Evolutionary conservation across 1,139 yeast genomes (phyloP).

Genomic region (Kurtzmaniella quercitrusa): DNA sequence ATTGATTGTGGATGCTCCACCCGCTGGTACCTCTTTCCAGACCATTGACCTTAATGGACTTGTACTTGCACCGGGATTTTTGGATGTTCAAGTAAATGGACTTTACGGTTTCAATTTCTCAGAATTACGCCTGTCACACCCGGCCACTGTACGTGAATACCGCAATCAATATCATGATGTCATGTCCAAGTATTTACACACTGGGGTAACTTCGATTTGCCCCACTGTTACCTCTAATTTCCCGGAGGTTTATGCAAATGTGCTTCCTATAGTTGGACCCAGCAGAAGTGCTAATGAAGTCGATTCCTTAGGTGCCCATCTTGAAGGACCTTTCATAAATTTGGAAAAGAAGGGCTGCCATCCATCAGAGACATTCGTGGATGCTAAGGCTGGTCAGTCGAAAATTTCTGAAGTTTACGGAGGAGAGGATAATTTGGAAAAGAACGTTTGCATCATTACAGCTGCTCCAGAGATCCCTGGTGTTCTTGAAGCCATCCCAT

Average conservation of each 20-base stretch:
- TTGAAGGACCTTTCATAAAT: conserved; percentile 62
- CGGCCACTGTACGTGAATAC: conserved; percentile 30
- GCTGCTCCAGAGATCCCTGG: conserved; percentile 64
- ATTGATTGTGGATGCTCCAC: conserved; percentile 30
- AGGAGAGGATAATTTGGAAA: conserved; percentile 31
- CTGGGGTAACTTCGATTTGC: conserved; percentile 59
- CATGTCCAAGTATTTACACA: conserved; percentile 45
- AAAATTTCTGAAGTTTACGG: conserved; percentile 47
- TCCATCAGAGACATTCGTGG: conserved; percentile 52
- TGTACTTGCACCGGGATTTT: conserved; percentile 55
- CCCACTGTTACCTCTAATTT: conserved; percentile 60
- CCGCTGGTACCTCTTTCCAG: conserved; percentile 7
- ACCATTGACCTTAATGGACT: conserved; percentile 46
- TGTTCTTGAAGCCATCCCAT: conserved; percentile 46
- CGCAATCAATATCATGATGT: conserved; percentile 37
- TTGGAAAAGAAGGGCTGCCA: conserved; percentile 59
- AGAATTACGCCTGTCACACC: conserved; percentile 32
- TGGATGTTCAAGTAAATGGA: conserved; percentile 63
- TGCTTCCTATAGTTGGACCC: conserved; percentile 44
- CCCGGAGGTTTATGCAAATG: conserved; percentile 49
- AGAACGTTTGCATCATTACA: conserved; percentile 50
- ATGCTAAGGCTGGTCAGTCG: conserved; percentile 37
- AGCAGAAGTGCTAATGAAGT: conserved; percentile 34
- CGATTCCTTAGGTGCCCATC: conserved; percentile 61
- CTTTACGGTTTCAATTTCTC: conserved; percentile 58